Evolutionary conservation across 2,329 filamentous ascomycete species (phyloP).

Genomic region (Fusarium camptoceras): DNA sequence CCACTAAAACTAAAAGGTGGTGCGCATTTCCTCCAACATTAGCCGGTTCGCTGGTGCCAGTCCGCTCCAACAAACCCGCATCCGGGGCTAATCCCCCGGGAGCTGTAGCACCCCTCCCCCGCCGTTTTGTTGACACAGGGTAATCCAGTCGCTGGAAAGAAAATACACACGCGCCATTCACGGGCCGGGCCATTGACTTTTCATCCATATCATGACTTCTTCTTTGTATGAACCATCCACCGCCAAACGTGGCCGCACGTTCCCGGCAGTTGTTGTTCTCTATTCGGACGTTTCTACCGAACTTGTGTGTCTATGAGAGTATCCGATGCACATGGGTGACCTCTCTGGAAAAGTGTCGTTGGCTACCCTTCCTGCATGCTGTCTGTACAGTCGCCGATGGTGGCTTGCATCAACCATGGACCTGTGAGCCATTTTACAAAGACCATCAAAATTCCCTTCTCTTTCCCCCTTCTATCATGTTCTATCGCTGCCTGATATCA

Average conservation of each 20-base stretch:
- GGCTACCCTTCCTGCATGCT: constrained; percentile 16
- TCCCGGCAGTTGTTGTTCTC: constrained; percentile 17
- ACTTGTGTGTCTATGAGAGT: constrained; percentile 7
- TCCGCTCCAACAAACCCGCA: constrained; percentile 17
- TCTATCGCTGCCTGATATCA: constrained; percentile 19
- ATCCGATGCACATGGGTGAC: constrained; percentile 1
- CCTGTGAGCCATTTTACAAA: constrained; percentile 42
- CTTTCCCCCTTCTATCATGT: background rate
- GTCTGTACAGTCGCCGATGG: constrained; percentile 29
- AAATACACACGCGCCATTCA: constrained; percentile 17
- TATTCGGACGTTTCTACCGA: constrained; percentile 6
- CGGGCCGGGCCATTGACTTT: constrained; percentile 33
- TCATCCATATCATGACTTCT: constrained; percentile 21
- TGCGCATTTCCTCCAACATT: constrained; percentile 16
- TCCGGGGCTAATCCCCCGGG: constrained; percentile 34
- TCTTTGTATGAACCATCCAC: constrained; percentile 37
- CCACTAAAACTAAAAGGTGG: constrained; percentile 1
- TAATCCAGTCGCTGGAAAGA: constrained; percentile 1
- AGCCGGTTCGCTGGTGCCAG: constrained; percentile 10
- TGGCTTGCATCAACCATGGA: constrained; percentile 36
- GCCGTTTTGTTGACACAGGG: constrained; percentile 20
- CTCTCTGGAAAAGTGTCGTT: background rate
- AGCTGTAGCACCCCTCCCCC: constrained; percentile 30
- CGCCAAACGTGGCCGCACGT: constrained; percentile 40
- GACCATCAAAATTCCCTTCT: background rate